phyloP scores from a whole-genome alignment of 768 basidiomycete species.

The Sporobolomyces roseus region DNA sequence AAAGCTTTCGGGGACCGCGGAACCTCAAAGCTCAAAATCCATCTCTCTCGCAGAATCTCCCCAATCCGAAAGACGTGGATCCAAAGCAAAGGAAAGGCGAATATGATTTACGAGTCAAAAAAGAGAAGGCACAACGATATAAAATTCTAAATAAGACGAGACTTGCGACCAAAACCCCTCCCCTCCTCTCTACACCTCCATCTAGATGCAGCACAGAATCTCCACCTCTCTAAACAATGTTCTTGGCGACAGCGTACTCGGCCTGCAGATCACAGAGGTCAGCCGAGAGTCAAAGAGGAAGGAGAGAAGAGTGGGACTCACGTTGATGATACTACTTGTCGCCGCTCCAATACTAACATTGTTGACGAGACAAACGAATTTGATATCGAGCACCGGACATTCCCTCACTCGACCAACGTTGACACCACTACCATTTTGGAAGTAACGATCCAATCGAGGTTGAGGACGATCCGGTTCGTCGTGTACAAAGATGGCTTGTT shows the following conservation, averaged over 20 bases:
- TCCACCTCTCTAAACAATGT: constrained; percentile 30
- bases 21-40: no score
- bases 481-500: constrained; percentile 81
- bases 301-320: constrained; percentile 2
- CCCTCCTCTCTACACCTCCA: no score
- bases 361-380: constrained; percentile 86
- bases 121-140: no score
- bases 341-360: constrained; percentile 96
- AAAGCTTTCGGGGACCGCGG: no score
- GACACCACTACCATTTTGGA: constrained; percentile 85
- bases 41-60: no score
- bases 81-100: no score
- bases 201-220: no score
- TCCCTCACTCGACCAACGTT: constrained; percentile 84
- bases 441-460: constrained; percentile 83
- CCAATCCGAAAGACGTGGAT: no score
- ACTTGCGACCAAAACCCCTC: no score
- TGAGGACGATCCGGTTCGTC: constrained; percentile 90
- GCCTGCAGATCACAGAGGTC: constrained; percentile 8
- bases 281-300: background rate
- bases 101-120: no score
- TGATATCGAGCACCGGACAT: constrained; percentile 88
- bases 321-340: constrained; percentile 94
- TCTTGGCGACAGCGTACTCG: constrained; percentile 44
- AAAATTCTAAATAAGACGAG: no score